Evolutionary conservation across 495 filamentous ascomycete genomes (phyloP), one percentile per base, ranked within the genome.

Genomic region (Podospora appendiculata): DNA sequence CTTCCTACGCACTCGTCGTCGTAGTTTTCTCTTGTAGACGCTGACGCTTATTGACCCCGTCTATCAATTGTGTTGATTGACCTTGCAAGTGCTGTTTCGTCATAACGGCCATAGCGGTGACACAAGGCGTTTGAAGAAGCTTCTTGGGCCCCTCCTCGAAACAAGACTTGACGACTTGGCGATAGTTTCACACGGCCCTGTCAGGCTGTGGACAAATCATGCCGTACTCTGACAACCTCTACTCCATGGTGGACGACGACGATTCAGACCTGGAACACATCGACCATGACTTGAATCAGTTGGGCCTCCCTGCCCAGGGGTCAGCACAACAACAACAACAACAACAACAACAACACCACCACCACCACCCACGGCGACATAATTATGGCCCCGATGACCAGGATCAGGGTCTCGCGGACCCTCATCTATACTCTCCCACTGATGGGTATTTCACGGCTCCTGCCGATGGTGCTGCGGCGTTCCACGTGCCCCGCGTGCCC

Each of bases 221-320:
- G 62, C 70, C 72, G 1, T 74, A 74, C 58, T 71, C 72, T 9
- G 74, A 75, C 59, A 66, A 74, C 48, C 57, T 75, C 54, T 71
- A 70, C 58, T 71, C 69, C 25, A 56, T 63, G 58, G 54, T 59
- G 42, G 71, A 62, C 55, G 63, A 62, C 55, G 63, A 69, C 47
- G 57, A 55, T 46, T 60, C 62, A 51, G 70, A 70, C 32, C 40
- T 51, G 41, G 65, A 64, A 47, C 45, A 47, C 32, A 44, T 48
- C 47, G 52, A 9, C 18, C 38, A 53, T 50, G 51, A 12, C 17
- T 17, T 48, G 44, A 51, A 49, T 49, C 56, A 58, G 33, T n/a
- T 45, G 44, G 19, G 48, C 32, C 18, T 13, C 34, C 18, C 33
- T 49, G 32, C 18, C 33, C 49, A n/a, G 25, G 11, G 36, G 45